Evolutionary conservation across 2,329 filamentous ascomycete genomes (phyloP).

Genomic region (Apiospora sp.): DNA sequence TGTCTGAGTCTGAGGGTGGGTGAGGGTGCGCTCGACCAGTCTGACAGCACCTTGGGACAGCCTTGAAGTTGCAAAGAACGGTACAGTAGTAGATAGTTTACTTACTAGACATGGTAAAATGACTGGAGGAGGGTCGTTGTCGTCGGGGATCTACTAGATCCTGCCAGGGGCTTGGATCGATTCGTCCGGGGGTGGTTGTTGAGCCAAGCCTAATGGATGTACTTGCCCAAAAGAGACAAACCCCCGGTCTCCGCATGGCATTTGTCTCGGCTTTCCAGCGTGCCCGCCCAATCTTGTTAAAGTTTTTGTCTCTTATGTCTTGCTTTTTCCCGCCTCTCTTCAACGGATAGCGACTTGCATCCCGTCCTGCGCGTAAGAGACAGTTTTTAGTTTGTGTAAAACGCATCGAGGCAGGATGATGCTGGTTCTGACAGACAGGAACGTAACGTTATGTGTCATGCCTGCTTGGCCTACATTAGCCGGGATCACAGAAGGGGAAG

Average conservation of each 20-base stretch:
- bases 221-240: slow-evolving; percentile 6
- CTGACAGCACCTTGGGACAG: background rate
- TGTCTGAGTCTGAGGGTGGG: background rate
- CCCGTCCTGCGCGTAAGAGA: background rate
- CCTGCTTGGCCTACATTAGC: slow-evolving; percentile 16
- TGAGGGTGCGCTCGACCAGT: background rate
- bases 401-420: background rate
- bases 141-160: slow-evolving; percentile 18
- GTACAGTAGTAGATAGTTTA: background rate
- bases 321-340: background rate
- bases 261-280: background rate
- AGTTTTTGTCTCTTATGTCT: background rate
- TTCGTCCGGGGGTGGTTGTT: slow-evolving; percentile 2
- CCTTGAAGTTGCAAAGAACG: background rate
- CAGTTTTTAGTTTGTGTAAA: background rate
- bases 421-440: background rate
- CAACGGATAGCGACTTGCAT: slow-evolving; percentile 13
- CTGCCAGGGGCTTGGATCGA: slow-evolving; percentile 17
- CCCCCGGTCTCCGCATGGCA: background rate
- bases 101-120: background rate
- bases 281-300: background rate
- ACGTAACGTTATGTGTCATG: background rate
- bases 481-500: background rate
- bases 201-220: background rate
- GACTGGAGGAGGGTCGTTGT: background rate